A percentile compares a stretch with the other conserved stretches of the same genome.
These are phyloP conservation scores for Talaromyces sp. DNA, from an alignment of 2,329 filamentous ascomycete species.

Conservation along the genomic window DNA sequence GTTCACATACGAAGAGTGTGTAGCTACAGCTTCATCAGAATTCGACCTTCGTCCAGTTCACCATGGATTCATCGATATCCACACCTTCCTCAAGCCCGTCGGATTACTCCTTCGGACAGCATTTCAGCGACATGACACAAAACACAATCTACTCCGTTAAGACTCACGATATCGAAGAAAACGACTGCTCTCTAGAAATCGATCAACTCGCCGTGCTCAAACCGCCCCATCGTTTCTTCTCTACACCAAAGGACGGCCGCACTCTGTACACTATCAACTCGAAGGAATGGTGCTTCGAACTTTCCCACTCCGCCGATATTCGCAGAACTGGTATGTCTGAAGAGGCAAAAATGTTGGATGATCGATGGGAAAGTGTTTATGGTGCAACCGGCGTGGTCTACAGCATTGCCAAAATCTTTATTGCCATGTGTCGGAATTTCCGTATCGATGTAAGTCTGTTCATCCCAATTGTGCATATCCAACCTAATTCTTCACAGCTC, in stretches of 20 bases:
- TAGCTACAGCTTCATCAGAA: not conserved
- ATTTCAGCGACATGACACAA: not conserved
- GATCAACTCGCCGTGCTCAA: constrained; percentile 6
- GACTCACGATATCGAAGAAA: not conserved
- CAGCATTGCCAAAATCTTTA: constrained; percentile 34
- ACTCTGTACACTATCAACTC: constrained; percentile 31
- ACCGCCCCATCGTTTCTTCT: constrained; percentile 9
- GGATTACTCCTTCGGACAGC: not conserved
- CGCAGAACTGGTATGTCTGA: constrained; percentile 21
- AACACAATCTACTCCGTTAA: not conserved
- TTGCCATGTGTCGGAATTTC: constrained; percentile 32
- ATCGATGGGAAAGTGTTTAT: constrained; percentile 29
- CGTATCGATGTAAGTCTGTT: constrained; percentile 31
- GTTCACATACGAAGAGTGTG: not conserved
- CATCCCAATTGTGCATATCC: not conserved
- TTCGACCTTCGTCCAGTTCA: not conserved
- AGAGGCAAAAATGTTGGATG: constrained; percentile 21
- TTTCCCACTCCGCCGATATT: constrained; percentile 15
- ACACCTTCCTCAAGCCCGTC: constrained; percentile 13
- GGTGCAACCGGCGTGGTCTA: constrained; percentile 34
- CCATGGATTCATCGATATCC: not conserved
- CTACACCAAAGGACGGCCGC: constrained; percentile 18
- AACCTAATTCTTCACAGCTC: constrained; percentile 27
- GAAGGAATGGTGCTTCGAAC: constrained; percentile 28
- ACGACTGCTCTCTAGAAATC: not conserved